Evolutionary conservation across 2,329 filamentous ascomycete species (phyloP), one percentile per base, ranked within the genome.

Genomic region (Furcasterigmium sp.): DNA sequence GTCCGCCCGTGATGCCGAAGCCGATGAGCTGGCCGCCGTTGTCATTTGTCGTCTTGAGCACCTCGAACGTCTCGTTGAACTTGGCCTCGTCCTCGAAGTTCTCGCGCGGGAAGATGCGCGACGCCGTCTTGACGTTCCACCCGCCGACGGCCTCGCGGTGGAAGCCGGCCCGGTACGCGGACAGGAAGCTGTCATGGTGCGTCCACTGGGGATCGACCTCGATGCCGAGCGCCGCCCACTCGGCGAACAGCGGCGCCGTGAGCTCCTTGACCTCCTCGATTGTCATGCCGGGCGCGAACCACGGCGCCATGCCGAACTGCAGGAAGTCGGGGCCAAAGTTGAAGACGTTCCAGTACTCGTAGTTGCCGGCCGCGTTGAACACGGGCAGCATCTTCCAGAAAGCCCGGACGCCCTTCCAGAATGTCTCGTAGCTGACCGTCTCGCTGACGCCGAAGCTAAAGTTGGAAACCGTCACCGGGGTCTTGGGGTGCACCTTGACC

Each of bases 401-500:
- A 1, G 37, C 52, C 0, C 49, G 50, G 37, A 46, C 53, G 19
- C 32, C 58, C 40, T 40, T 61, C 63, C 43, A 64, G 45, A 53
- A 52, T 3, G 49, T 46, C 1, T 55, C 51, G 9, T 52, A 47
- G 7, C 49, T 51, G 26, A 58, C 46, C 21, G 44, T 47, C 3
- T 14, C 38, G 8, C 46, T 44, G 9, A 21, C 37, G 4, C 44
- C 17, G 42, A 77, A 72, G 1, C 56, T 59, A 5, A 79, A 53
- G 5, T 61, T 68, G 2, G 69, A 63, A 3, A 68, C 73, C 1
- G 66, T 62, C 4, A 71, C 63, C 0, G 59, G 56, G 3, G 55
- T 55, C 44, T 73, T 68, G 1, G 63, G 57, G 51, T 79, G 65
- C 2, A 70, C 67, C 49, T 72, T 75, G 30, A 72, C 62, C 0